phyloP scores from a whole-genome alignment of 345 rosid genomes.

The Aquilaria yunnanensis region DNA sequence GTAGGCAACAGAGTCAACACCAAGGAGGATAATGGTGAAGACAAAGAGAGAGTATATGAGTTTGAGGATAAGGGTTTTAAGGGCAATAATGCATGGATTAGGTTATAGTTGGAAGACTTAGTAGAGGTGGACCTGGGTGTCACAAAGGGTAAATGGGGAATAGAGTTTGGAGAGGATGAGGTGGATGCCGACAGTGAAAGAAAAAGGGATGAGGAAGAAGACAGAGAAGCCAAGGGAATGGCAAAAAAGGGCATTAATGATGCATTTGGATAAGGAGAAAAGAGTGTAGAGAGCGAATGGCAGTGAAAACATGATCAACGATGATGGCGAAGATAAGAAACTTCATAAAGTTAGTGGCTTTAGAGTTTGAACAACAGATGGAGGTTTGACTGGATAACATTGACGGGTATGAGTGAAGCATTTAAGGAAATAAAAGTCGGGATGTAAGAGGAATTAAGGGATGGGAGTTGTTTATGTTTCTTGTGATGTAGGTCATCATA shows the following conservation, averaged over 20 bases:
- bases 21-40: constrained; percentile 32
- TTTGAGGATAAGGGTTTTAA: constrained; percentile 12
- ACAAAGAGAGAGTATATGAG: constrained; percentile 24
- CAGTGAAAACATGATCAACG: constrained; percentile 20
- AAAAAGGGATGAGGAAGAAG: constrained; percentile 65
- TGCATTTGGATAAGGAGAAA: constrained; percentile 50
- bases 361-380: no score
- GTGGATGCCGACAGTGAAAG: constrained; percentile 47
- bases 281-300: constrained; percentile 28
- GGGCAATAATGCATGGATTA: background rate
- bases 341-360: no score
- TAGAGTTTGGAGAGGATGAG: constrained; percentile 44
- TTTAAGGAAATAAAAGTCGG: constrained; percentile 1
- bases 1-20: constrained; percentile 54
- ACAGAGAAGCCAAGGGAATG: constrained; percentile 87
- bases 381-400: background rate
- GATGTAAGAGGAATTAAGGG: constrained; percentile 18
- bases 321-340: background rate
- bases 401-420: constrained; percentile 5
- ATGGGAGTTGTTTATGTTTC: constrained; percentile 57
- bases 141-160: constrained; percentile 22
- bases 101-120: constrained; percentile 14
- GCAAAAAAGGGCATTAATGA: constrained; percentile 70
- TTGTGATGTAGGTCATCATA: constrained; percentile 53
- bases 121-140: constrained; percentile 21